Base-by-base conservation (phyloP, 1,139 yeast species). In the Pichia sp. region DNA sequence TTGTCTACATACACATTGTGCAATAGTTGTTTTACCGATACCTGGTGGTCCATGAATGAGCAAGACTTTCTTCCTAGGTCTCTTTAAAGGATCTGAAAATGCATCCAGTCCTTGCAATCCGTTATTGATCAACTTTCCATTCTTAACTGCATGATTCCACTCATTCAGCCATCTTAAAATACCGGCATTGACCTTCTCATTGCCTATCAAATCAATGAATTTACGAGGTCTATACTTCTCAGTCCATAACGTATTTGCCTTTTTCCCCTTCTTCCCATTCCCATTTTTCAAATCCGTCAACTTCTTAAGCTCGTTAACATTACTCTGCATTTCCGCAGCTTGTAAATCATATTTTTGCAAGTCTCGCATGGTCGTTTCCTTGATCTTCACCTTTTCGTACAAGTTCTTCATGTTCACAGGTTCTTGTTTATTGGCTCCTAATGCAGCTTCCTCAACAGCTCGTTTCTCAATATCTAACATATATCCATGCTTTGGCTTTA, bases 31-130 rank as follows among this genome's bases (percentile, higher is more conserved):
- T 56, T 91, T 91, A 6, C 98, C 98, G n/a, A 84, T 70, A 1
- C 98, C 98, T 1, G 96, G 88, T 0, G 96, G 94, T 0, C 98
- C 98, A 54, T 82, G 86, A 3, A 91, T 70, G 33, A 91, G 62
- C 27, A 91, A 55, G 1, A 91, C 67, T 47, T 76, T 81, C 37
- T 68, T 69, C n/a, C 59, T 62, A 0, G 97, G 97, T 33, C 97
- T 66, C 6, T 79, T 76, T 30, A 71, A 64, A 0, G 73, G 67
- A 54, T 86, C 95, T 1, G 45, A 22, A 13, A 13, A 9, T 6
- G 21, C 16, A 26, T 38, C 38, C n/a, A n/a, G n/a, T n/a, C 28
- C 24, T 19, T 22, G 30, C 5, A 12, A 8, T 4, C 7, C 11
- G 8, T 12, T 23, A 23, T 25, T 25, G 16, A 14, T 25, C 17